Evolutionary conservation across 768 basidiomycete genomes (phyloP), one percentile per base, ranked within the genome.

Genomic region (Mycena galopus): DNA sequence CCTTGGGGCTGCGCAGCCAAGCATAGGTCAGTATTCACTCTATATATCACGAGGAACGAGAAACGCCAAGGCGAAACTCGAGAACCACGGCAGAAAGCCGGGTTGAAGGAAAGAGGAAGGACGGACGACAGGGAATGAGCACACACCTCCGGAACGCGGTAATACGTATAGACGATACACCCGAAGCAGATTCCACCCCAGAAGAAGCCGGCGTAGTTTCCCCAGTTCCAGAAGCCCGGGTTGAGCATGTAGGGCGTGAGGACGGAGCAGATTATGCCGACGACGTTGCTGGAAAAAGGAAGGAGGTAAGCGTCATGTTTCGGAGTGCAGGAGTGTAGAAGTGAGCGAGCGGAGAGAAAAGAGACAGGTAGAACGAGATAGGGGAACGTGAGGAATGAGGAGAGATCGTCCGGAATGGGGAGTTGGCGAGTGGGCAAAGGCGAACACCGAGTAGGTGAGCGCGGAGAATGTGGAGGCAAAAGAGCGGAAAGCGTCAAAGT

Each of bases 241-340:
- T 76, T 76, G 65, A 76, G 73, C 75, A 76, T 76, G 75, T 74
- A 76, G 21, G 73, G 75, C n/a, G 75, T 74, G 42, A 76, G 67
- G 17, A 76, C 75, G 51, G 68, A 67, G 66, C 69, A 74, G 51
- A 76, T 62, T 29, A 76, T 76, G 39, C 73, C 75, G 55, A 76
- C 73, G 69, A 76, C 50, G 69, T 76, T 76, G 59, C 75, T 76
- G 60, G 9, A 10, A 14, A 39, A 39, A 16, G 17, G 39, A 21
- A 30, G 23, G 55, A 11, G 47, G 25, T n/a, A n/a, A n/a, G n/a
- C n/a, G n/a, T n/a, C n/a, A n/a, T n/a, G n/a, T n/a, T n/a, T n/a
- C n/a, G n/a, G n/a, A n/a, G n/a, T n/a, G n/a, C n/a, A n/a, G n/a
- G n/a, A n/a, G n/a, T n/a, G 42, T 5, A 3, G 21, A 19, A 4